phyloP scores from a whole-genome alignment of 2,329 filamentous ascomycete genomes.

The Cephalotrichum gorgonifer region DNA sequence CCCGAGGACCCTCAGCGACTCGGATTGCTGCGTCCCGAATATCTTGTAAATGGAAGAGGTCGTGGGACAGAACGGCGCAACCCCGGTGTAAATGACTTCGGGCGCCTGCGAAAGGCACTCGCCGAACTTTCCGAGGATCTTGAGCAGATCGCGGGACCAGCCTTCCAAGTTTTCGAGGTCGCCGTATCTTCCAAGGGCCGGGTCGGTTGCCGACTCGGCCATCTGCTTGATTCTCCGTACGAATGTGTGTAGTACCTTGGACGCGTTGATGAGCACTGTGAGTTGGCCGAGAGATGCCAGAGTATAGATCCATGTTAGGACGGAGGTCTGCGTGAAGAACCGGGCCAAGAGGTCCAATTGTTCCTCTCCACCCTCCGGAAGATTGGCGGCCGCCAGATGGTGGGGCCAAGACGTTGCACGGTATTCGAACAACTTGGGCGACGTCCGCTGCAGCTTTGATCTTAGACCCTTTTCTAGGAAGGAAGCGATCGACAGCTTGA shows the following conservation, averaged over 20 bases:
- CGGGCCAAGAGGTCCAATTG: background rate
- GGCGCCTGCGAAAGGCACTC: background rate
- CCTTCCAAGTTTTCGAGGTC: background rate
- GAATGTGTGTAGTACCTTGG: background rate
- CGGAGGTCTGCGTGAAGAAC: background rate
- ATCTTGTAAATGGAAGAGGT: background rate
- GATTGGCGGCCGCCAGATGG: background rate
- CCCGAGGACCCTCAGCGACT: background rate
- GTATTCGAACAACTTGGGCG: background rate
- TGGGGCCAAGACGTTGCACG: background rate
- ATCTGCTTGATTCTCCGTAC: background rate
- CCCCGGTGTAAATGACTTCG: background rate
- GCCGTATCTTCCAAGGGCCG: background rate
- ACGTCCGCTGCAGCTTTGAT: background rate
- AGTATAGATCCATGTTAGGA: background rate
- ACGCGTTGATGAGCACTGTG: background rate
- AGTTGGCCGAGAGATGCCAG: background rate
- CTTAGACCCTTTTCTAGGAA: background rate
- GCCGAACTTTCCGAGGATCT: background rate
- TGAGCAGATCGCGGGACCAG: background rate
- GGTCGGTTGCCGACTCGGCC: background rate
- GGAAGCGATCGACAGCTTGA: background rate
- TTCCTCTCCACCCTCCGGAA: background rate
- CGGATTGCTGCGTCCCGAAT: background rate
- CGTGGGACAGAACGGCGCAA: background rate